Evolutionary conservation across 495 filamentous ascomycete genomes (phyloP), one percentile per base, ranked within the genome.

Genomic region (Neurospora sp.): DNA sequence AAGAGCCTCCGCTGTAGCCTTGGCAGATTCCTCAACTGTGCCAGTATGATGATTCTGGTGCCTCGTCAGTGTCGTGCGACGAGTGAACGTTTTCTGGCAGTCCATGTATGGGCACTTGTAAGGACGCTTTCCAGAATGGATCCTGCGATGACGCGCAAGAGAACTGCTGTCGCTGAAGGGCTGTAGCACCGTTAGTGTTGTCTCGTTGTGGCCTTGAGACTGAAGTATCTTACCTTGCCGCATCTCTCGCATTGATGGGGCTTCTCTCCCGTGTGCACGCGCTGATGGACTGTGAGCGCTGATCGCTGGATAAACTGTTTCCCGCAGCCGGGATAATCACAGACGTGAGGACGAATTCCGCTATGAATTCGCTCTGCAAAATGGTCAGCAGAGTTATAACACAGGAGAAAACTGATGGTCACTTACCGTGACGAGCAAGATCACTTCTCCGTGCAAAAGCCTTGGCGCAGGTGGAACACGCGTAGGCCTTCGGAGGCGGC

Each of bases 161-260:
- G 96, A 98, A 77, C 95, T 98, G 20, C 94, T 97, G 81, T 99
- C 96, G 79, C 95, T 98, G 78, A 99, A 99, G n/a, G 94, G 95
- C 96, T 98, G 76, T 73, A 76, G 14, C 18, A 69, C 7, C 48
- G 75, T 73, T 70, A 77, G 70, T 70, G 68, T 14, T 37, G 71
- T 69, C 37, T 53, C 9, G 61, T 38, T 27, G 27, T 65, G 27
- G 53, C 22, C 9, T 61, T 20, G 0, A 68, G 72, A 9, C n/a
- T 48, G 65, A 9, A 6, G 12, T 77, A 74, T 70, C 81, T 72
- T 87, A 97, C 95, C 90, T 99, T 98, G 79, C 94, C 92, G 81
- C 96, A 99, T 74, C 92, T 87, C 83, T 98, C 96, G 80, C 96
- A 99, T 91, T 94, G 94, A 78, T 99, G 96, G 9, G 96, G 96